These are phyloP conservation scores for Mucor racemosus DNA, from an alignment of 371 early-diverging fungal genomes.

Conservation along the genomic window DNA sequence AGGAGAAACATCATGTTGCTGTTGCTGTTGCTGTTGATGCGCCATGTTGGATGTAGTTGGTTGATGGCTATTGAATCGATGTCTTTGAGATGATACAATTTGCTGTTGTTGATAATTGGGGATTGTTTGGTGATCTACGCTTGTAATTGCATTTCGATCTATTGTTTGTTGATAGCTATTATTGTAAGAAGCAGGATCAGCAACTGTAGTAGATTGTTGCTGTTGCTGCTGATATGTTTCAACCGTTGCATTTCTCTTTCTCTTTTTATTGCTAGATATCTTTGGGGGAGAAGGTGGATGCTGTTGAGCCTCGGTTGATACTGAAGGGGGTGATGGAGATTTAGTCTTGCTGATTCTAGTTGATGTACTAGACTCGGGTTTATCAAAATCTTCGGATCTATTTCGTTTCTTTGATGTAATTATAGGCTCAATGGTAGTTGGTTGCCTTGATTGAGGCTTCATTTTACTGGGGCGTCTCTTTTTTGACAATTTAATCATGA, in stretches of 20 bases:
- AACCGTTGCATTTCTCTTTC: slow-evolving; percentile 5
- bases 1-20: neutral
- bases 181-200: neutral
- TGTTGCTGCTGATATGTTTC: neutral
- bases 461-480: slow-evolving; percentile 6
- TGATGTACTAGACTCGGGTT: neutral
- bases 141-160: neutral
- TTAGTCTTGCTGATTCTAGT: neutral
- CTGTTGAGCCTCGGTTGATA: neutral
- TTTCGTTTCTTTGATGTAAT: neutral
- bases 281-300: neutral
- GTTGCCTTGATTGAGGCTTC: slow-evolving; percentile 14
- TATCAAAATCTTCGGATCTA: neutral
- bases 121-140: neutral
- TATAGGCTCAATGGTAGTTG: neutral
- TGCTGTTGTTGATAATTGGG: neutral
- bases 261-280: neutral
- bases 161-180: neutral
- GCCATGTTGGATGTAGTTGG: neutral
- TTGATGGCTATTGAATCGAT: slow-evolving; percentile 13
- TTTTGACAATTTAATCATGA: neutral
- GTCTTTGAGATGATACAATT: neutral
- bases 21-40: neutral
- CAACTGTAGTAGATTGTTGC: neutral
- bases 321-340: neutral